Base-by-base conservation (phyloP, 192 early-diverging fungal genomes). In the Allomyces javanicus region DNA sequence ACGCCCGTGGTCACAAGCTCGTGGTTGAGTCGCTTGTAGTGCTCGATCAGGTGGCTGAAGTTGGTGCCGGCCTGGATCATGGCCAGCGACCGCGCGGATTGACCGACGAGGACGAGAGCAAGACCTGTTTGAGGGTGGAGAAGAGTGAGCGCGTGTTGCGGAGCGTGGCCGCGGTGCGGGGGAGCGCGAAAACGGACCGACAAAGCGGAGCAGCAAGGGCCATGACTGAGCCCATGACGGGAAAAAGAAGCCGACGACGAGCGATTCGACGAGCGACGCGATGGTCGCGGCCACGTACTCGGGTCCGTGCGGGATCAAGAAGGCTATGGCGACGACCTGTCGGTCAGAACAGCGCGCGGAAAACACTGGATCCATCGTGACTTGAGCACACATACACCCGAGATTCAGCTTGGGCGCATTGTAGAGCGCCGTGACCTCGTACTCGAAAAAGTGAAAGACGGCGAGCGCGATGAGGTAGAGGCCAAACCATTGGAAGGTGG, bases 31-130 rank as follows among this genome's bases (percentile, higher is more conserved):
- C 78, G 78, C 69, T 89, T 89, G 22, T 79, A 72, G 62, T 83
- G 80, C 27, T 83, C 83, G 24, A 97, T 85, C 33, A 83, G 74
- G 71, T 97, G 95, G 61, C 83, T 85, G 69, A 91, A 91, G 74
- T 94, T 97, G 17, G 80, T 76, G 64, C 86, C 88, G 17, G 93
- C 92, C n/a, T 87, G 90, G 44, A 91, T 74, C 92, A 95, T 94
- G 17, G 92, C 93, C 44, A 85, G 68, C 10, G 89, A 87, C 9
- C 95, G 80, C 27, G 86, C 79, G 19, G 66, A 23, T 73, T 97
- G 95, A 0, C 88, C 87, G 0, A 79, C 66, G n/a, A 89, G 55
- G 10, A 90, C 74, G 10, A 82, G 24, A 4, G 76, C 25, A 4
- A 93, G 66, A 17, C 87, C 92, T 79, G 71, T 25, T 45, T 55